Evolutionary conservation across 805 yeast genomes (phyloP).

Genomic region (Saccharomycopsis oosterbeekiorum): DNA sequence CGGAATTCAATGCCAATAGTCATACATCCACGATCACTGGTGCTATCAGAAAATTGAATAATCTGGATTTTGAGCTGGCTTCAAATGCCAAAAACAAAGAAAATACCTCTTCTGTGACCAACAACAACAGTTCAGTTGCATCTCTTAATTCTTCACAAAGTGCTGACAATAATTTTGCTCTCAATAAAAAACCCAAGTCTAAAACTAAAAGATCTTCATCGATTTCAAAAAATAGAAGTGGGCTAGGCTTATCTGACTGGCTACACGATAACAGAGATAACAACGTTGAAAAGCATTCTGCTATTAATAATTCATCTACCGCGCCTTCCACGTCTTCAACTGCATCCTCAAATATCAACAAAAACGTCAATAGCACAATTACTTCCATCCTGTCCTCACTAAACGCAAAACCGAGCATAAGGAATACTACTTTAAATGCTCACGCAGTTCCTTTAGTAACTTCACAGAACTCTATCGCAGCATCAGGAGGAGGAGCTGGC

Average conservation of each 20-base stretch:
- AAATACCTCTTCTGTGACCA: neutral
- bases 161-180: neutral
- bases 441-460: neutral
- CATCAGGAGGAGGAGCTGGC: neutral
- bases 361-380: constrained; percentile 1
- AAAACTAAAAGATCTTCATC: constrained; percentile 4
- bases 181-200: neutral
- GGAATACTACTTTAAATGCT: neutral
- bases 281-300: neutral
- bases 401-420: neutral
- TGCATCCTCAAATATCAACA: constrained; percentile 14
- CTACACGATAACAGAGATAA: neutral
- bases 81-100: neutral
- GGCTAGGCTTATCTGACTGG: neutral
- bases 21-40: neutral
- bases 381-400: constrained; percentile 16
- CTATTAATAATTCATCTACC: neutral
- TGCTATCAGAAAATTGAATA: neutral
- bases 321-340: neutral
- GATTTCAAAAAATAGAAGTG: constrained; percentile 4
- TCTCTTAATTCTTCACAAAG: neutral
- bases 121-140: neutral
- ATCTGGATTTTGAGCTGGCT: neutral
- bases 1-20: neutral
- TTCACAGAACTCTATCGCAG: constrained; percentile 9